phyloP scores from a whole-genome alignment of 352 stramenopile species.

The Globisporangium megalacanthum region DNA sequence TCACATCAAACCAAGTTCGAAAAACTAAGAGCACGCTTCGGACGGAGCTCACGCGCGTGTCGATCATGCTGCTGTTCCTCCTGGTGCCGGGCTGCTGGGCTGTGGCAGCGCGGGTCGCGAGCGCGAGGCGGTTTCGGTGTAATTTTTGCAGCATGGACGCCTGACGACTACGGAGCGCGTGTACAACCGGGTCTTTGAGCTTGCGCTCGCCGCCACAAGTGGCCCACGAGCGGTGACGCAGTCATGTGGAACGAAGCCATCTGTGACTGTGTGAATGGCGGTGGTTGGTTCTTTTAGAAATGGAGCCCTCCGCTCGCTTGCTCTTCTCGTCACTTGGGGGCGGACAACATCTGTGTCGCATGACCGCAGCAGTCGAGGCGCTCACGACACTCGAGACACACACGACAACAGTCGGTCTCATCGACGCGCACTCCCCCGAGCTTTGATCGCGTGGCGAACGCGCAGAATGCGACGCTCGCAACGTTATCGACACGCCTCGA shows the following conservation, averaged over 20 bases:
- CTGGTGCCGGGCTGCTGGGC: too few species aligned
- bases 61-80: too few species aligned
- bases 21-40: too few species aligned
- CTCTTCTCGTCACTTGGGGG: background rate
- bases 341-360: constrained; percentile 14
- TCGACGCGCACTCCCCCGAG: constrained; percentile 26
- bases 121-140: constrained; percentile 38
- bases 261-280: background rate
- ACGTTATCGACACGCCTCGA: too few species aligned
- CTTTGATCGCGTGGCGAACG: constrained; percentile 16
- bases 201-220: constrained; percentile 27
- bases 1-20: too few species aligned
- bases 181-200: constrained; percentile 39
- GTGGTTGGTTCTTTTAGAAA: background rate
- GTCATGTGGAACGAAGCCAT: constrained; percentile 13
- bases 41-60: too few species aligned
- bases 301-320: too few species aligned
- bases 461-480: too few species aligned
- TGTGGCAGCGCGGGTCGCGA: constrained; percentile 24
- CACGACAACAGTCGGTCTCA: constrained; percentile 17
- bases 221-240: background rate
- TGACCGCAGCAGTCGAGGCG: constrained; percentile 17
- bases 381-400: constrained; percentile 22
- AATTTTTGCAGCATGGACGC: constrained; percentile 47
- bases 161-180: constrained; percentile 32